A percentile compares a stretch with the other conserved stretches of the same genome.
Conservation (phyloP, 2,329 filamentous ascomycete species). For the Alternaria gansuensis region DNA sequence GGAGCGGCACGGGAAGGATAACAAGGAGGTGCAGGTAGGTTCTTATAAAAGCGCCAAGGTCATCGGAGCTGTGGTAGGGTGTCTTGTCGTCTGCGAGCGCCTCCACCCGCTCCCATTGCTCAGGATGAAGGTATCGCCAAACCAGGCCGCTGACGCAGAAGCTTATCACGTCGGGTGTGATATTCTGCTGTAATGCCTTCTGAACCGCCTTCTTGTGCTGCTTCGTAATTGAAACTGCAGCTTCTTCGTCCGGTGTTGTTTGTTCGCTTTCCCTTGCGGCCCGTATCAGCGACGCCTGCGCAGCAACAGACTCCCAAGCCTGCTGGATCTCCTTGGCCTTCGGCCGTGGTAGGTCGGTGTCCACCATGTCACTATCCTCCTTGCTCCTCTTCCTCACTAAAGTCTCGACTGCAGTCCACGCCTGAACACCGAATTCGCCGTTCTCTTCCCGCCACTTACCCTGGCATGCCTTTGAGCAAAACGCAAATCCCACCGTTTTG, state of each 20-base stretch:
- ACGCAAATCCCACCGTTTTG: slow-evolving; percentile 53
- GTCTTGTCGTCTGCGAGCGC: slow-evolving; percentile 53
- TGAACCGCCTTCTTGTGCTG: slow-evolving; percentile 45
- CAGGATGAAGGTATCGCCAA: slow-evolving; percentile 41
- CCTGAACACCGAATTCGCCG: slow-evolving; percentile 42
- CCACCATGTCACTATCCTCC: slow-evolving; percentile 49
- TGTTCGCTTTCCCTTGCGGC: slow-evolving; percentile 31
- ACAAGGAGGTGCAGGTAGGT: slow-evolving; percentile 57
- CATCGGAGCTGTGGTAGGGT: slow-evolving; percentile 54
- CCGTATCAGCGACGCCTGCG: slow-evolving; percentile 42
- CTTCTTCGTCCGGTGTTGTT: slow-evolving; percentile 1
- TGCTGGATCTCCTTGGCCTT: slow-evolving; percentile 37
- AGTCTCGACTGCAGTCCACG: slow-evolving; percentile 49
- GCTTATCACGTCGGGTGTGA: slow-evolving; percentile 53
- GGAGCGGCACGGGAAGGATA: slow-evolving; percentile 51
- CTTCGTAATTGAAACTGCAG: slow-evolving; percentile 38
- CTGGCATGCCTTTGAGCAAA: slow-evolving; percentile 54
- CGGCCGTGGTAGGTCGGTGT: slow-evolving; percentile 41
- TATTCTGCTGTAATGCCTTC: slow-evolving; percentile 41
- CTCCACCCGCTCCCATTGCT: slow-evolving; percentile 46
- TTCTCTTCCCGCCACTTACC: slow-evolving; percentile 46
- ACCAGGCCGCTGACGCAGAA: slow-evolving; percentile 56
- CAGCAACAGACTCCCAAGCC: slow-evolving; percentile 39
- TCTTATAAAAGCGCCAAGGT: slow-evolving; percentile 53
- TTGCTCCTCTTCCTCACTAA: slow-evolving; percentile 44